These are phyloP conservation scores for Exophiala sp. DNA, from an alignment of 2,329 filamentous ascomycete species.

Conservation along the genomic window DNA sequence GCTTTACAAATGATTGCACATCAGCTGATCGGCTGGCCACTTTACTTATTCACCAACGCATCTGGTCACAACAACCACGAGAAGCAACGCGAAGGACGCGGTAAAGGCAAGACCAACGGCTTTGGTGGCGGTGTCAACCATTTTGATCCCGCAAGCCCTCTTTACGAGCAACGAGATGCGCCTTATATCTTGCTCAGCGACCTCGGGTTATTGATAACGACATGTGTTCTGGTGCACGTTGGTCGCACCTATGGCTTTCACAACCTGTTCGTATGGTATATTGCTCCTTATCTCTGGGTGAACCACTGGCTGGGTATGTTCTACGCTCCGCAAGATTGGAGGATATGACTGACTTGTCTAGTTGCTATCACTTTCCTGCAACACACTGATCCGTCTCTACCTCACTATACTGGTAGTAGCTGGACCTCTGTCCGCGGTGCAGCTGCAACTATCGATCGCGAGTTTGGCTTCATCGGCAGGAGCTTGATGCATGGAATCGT, in stretches of 20 bases:
- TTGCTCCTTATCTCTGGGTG: conserved; percentile 92
- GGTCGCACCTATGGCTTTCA: conserved; percentile 74
- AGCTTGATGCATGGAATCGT: conserved; percentile 91
- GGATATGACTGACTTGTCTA: conserved; percentile 34
- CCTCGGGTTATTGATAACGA: conserved; percentile 67
- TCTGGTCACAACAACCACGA: conserved; percentile 96
- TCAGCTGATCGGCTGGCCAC: conserved; percentile 88
- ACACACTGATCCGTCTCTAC: conserved; percentile 91
- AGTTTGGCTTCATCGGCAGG: conserved; percentile 93
- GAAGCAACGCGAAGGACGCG: conserved; percentile 86
- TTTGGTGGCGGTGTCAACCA: conserved; percentile 82
- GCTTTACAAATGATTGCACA: conserved; percentile 70
- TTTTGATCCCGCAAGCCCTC: conserved; percentile 80
- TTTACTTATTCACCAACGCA: conserved; percentile 87
- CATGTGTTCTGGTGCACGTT: conserved; percentile 62
- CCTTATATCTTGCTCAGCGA: conserved; percentile 84
- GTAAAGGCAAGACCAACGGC: conserved; percentile 87
- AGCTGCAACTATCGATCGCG: conserved; percentile 92
- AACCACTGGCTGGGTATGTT: conserved; percentile 96
- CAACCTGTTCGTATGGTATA: conserved; percentile 93
- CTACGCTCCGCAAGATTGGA: background rate
- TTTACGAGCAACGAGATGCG: conserved; percentile 89
- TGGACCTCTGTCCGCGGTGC: conserved; percentile 95
- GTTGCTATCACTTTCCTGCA: conserved; percentile 97
- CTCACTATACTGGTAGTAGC: conserved; percentile 79